These are phyloP conservation scores for Oryza meridionalis DNA, from an alignment of 176 grass and related monocot genomes.

Conservation along the genomic window DNA sequence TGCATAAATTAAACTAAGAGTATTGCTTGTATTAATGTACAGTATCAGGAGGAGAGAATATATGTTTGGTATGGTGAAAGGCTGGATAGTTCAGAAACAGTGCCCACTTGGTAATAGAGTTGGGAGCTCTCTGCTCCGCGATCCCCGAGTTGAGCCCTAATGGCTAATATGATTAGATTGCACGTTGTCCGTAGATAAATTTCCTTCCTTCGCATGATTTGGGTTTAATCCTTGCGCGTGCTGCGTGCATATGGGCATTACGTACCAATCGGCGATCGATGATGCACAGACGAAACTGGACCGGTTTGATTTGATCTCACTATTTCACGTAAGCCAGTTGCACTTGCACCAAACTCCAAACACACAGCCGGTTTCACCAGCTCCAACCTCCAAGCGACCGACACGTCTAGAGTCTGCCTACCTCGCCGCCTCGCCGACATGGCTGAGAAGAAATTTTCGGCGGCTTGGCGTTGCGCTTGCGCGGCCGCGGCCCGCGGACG, in stretches of 20 bases:
- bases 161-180: neutral
- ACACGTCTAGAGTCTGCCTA: no score
- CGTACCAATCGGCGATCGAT: neutral
- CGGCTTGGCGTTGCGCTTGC: no score
- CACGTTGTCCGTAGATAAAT: slow-evolving; percentile 8
- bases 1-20: neutral
- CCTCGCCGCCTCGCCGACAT: neutral
- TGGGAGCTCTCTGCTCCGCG: neutral
- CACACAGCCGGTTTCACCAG: neutral
- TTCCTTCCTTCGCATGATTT: slow-evolving; percentile 18
- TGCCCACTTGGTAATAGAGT: slow-evolving; percentile 22
- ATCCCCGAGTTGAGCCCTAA: no score
- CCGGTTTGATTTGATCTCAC: neutral
- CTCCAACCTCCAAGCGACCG: no score
- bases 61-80: slow-evolving; percentile 45
- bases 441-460: neutral
- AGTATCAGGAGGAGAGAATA: slow-evolving; percentile 35
- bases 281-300: neutral
- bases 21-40: neutral
- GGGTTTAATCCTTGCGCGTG: neutral
- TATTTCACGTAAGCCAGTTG: neutral
- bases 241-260: neutral
- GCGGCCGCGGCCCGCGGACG: no score
- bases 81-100: slow-evolving; percentile 8
- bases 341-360: neutral